A percentile compares a stretch with the other conserved stretches of the same genome.
phyloP scores from a whole-genome alignment of 176 grass and related monocot genomes.

The Leersia perrieri region DNA sequence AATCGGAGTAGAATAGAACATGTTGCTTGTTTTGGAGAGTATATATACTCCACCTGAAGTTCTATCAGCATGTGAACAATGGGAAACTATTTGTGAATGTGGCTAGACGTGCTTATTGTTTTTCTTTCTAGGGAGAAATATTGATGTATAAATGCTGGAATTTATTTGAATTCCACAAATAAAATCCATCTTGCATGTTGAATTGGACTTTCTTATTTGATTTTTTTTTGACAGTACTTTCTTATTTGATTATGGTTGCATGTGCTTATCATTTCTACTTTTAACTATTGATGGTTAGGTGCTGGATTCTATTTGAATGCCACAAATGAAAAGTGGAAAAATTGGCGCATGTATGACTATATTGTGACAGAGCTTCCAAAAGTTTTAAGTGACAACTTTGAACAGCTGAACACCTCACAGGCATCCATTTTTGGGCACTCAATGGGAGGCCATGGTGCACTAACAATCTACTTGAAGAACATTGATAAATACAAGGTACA shows the following conservation, averaged over 20 bases:
- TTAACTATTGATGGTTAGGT: slow-evolving; percentile 48
- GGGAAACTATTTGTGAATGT: not conserved
- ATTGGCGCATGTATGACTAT: slow-evolving; percentile 97
- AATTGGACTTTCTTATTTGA: not conserved
- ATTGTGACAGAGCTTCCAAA: slow-evolving; percentile 86
- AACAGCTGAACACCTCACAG: slow-evolving; percentile 66
- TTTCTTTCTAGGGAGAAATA: slow-evolving; percentile 1
- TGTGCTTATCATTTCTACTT: not conserved
- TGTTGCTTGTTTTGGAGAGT: not conserved
- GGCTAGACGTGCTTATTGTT: not conserved
- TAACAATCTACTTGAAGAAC: slow-evolving; percentile 93
- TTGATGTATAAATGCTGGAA: slow-evolving; percentile 65
- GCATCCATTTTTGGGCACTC: slow-evolving; percentile 97
- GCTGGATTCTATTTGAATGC: slow-evolving; percentile 98
- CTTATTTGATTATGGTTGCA: not conserved
- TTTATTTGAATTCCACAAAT: slow-evolving; percentile 83
- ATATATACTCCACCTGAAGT: not conserved
- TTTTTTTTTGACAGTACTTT: too few relatives aligned
- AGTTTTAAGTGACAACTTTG: slow-evolving; percentile 72
- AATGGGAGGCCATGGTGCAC: slow-evolving; percentile 94
- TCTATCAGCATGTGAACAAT: not conserved
- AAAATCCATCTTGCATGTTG: slow-evolving; percentile 14
- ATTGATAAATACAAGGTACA: slow-evolving; percentile 93
- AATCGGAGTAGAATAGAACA: not conserved
- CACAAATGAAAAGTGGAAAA: slow-evolving; percentile 89